phyloP scores from a whole-genome alignment of 2,329 filamentous ascomycete genomes.

The Dissoconium aciculare region DNA sequence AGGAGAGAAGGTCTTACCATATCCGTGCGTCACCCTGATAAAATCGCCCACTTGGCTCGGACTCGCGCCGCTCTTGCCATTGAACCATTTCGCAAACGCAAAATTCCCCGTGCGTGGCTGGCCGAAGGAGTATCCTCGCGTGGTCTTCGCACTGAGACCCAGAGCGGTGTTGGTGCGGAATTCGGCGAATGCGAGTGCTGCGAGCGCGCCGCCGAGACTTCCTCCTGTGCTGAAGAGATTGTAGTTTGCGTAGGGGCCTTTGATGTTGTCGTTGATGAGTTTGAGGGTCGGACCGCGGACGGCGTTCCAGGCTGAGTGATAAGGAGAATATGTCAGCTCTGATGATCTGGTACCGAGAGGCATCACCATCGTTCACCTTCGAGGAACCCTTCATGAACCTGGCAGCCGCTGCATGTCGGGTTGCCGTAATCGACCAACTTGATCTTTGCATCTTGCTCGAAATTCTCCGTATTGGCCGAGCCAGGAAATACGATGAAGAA shows the following conservation, averaged over 20 bases:
- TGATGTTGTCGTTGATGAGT: not conserved
- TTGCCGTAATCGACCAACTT: not conserved
- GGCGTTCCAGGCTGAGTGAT: not conserved
- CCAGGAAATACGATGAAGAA: not conserved
- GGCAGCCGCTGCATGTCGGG: not conserved
- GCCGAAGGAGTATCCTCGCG: not conserved
- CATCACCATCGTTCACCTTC: too few relatives aligned
- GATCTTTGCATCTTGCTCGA: not conserved
- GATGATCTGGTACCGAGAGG: too few relatives aligned
- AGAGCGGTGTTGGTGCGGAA: not conserved
- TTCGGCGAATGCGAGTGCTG: not conserved
- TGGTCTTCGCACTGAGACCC: not conserved
- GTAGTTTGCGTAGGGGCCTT: not conserved
- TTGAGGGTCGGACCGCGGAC: not conserved
- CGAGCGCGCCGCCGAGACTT: not conserved
- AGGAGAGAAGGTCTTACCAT: too few relatives aligned
- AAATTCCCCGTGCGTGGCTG: not conserved
- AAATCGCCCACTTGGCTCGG: not conserved
- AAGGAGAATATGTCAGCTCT: too few relatives aligned
- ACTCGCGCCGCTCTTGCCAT: not conserved
- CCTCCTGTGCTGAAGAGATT: not conserved
- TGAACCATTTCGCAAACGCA: slow-evolving; percentile 1
- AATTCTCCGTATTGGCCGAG: not conserved
- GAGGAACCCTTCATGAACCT: not conserved
- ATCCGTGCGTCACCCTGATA: not conserved